These are phyloP conservation scores for Fibroporia radiculosa DNA, from an alignment of 768 basidiomycete species.

Conservation along the genomic window DNA sequence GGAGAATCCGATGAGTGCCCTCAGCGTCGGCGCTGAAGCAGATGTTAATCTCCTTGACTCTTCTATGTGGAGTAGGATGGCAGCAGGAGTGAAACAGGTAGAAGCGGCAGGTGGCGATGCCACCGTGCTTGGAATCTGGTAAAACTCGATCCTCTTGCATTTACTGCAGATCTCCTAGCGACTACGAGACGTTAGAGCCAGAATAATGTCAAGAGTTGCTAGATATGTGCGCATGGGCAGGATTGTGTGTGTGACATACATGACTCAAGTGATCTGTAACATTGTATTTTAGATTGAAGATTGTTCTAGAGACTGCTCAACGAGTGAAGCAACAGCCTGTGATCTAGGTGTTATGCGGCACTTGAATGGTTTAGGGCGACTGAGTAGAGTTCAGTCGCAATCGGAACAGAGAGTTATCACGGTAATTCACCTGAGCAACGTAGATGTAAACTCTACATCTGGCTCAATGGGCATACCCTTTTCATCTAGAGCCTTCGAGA, in stretches of 20 bases:
- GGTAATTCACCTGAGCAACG: constrained; percentile 4
- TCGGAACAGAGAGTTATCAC: not conserved
- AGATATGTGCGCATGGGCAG: too few relatives aligned
- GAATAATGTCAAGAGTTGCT: too few relatives aligned
- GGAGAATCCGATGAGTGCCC: constrained; percentile 16
- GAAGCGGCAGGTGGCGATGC: constrained; percentile 12
- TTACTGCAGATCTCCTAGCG: too few relatives aligned
- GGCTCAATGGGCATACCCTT: constrained; percentile 2
- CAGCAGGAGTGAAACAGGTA: constrained; percentile 11
- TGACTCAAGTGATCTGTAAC: too few relatives aligned
- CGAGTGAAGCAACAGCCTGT: constrained; percentile 8
- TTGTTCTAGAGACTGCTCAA: not conserved
- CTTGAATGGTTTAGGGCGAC: constrained; percentile 12
- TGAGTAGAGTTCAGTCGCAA: not conserved
- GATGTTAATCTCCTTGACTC: constrained; percentile 20
- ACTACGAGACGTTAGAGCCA: too few relatives aligned
- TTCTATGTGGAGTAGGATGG: constrained; percentile 9
- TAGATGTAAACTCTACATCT: not conserved
- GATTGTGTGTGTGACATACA: too few relatives aligned
- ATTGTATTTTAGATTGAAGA: not conserved
- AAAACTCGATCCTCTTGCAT: too few relatives aligned
- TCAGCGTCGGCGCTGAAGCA: constrained; percentile 28
- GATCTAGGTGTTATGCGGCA: constrained; percentile 12
- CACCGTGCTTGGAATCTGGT: constrained; percentile 14
- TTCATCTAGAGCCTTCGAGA: constrained; percentile 10